Conservation (phyloP, 129 eudicot species). For the Flaveria ramosissima region DNA sequence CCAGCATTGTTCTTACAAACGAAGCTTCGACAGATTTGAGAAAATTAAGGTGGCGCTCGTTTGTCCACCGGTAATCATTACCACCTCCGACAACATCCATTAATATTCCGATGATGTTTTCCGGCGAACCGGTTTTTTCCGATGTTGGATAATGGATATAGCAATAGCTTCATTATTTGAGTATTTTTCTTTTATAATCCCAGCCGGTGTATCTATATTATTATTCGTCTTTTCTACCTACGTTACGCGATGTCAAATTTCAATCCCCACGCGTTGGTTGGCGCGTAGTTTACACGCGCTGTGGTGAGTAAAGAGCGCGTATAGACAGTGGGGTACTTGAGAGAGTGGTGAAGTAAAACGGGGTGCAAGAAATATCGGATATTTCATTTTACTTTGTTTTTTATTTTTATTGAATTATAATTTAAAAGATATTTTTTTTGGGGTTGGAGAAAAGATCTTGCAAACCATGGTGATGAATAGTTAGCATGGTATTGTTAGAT, state of each 20-base stretch:
- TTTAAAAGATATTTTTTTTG: not conserved
- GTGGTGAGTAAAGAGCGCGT: not conserved
- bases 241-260: constrained; percentile 12
- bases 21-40: constrained; percentile 47
- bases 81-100: constrained; percentile 20
- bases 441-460: not conserved
- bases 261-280: not conserved
- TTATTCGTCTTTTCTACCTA: constrained; percentile 11
- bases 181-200: no score
- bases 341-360: not conserved
- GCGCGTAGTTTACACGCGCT: not conserved
- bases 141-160: not conserved
- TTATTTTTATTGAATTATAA: not conserved
- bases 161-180: no score
- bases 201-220: not conserved
- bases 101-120: not conserved
- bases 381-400: not conserved
- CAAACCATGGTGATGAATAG: not conserved
- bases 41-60: constrained; percentile 45
- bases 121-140: not conserved
- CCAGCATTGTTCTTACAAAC: constrained; percentile 41
- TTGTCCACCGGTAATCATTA: constrained; percentile 36
- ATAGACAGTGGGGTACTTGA: no score
- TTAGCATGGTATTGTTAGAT: no score
- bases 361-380: constrained; percentile 20